Evolutionary conservation across 352 stramenopile species (phyloP), one percentile per base, ranked within the genome.

Genomic region (Globisporangium heterothallicum): DNA sequence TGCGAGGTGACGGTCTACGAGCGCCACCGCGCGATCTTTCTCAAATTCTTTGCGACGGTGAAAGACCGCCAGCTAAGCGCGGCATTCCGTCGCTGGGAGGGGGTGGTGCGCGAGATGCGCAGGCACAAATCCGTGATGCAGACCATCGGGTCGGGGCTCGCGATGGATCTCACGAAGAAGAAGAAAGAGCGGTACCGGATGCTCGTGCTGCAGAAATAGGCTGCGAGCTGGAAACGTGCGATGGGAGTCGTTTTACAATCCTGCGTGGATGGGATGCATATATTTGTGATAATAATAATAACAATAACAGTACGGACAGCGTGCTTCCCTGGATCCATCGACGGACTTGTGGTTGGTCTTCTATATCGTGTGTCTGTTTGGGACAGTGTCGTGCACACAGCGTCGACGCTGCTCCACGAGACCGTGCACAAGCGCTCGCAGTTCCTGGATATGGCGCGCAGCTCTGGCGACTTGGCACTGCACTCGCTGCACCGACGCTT

Each of bases 181-280:
- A 79, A 74, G 46, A 72, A 66, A 42, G 65, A 86, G 53, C 72
- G 74, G 6, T 88, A 88, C 26, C 65, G 72, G 30, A 84, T 84
- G 65, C 68, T 86, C 3, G 77, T 84, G 32, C 45, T 86, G 46
- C 77, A 88, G 42, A 88, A 88, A 42, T 88, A 58, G 64, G 6
- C 22, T 18, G 27, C n/a, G n/a, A n/a, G n/a, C n/a, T n/a, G n/a
- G n/a, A n/a, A n/a, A n/a, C n/a, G n/a, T n/a, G n/a, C n/a, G n/a
- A n/a, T n/a, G n/a, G n/a, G n/a, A n/a, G n/a, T n/a, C n/a, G n/a
- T n/a, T n/a, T n/a, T n/a, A n/a, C n/a, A n/a, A n/a, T n/a, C n/a
- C n/a, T 18, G 26, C 46, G 30, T 14, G 49, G 4, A 32, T 44
- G n/a, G 19, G 0, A n/a, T 30, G 34, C 13, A 16, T 46, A 2